Conservation (phyloP, 768 basidiomycete genomes). For the Russula sp. region DNA sequence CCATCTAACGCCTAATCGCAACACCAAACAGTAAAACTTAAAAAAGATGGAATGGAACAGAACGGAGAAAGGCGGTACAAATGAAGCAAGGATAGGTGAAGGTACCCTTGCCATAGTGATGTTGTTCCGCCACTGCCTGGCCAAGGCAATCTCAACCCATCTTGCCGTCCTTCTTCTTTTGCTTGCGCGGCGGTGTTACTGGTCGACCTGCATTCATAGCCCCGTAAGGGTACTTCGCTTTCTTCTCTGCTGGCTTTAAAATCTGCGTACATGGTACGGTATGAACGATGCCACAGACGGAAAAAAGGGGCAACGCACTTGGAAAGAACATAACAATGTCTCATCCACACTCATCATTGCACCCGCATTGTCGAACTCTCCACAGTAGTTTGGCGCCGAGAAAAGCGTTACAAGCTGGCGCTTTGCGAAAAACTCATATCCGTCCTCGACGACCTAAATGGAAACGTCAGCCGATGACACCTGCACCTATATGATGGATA, state of each 20-base stretch:
- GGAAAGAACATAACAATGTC: slow-evolving; percentile 96
- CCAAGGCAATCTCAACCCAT: slow-evolving; percentile 38
- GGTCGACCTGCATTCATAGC: slow-evolving; percentile 84
- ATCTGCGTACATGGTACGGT: slow-evolving; percentile 53
- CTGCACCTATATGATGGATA: neutral
- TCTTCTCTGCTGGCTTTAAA: slow-evolving; percentile 98
- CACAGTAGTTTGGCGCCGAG: slow-evolving; percentile 93
- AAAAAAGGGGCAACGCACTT: slow-evolving; percentile 47
- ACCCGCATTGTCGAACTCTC: slow-evolving; percentile 98
- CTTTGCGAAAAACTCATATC: slow-evolving; percentile 99
- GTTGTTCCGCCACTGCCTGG: slow-evolving; percentile 14
- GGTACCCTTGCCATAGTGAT: slow-evolving; percentile 12
- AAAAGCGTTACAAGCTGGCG: slow-evolving; percentile 95
- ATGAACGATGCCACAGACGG: slow-evolving; percentile 1
- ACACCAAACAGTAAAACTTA: slow-evolving; percentile 27
- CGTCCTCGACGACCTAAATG: slow-evolving; percentile 90
- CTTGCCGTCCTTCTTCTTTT: slow-evolving; percentile 94
- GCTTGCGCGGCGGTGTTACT: slow-evolving; percentile 94
- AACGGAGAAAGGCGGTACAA: slow-evolving; percentile 25
- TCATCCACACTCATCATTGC: slow-evolving; percentile 99
- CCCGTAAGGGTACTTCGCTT: slow-evolving; percentile 87
- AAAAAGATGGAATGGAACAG: slow-evolving; percentile 25
- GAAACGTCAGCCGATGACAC: slow-evolving; percentile 8
- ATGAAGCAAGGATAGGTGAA: slow-evolving; percentile 17
- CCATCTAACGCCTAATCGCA: slow-evolving; percentile 29